Conservation (phyloP, 2,329 filamentous ascomycete species). For the Mariannaea sp. region DNA sequence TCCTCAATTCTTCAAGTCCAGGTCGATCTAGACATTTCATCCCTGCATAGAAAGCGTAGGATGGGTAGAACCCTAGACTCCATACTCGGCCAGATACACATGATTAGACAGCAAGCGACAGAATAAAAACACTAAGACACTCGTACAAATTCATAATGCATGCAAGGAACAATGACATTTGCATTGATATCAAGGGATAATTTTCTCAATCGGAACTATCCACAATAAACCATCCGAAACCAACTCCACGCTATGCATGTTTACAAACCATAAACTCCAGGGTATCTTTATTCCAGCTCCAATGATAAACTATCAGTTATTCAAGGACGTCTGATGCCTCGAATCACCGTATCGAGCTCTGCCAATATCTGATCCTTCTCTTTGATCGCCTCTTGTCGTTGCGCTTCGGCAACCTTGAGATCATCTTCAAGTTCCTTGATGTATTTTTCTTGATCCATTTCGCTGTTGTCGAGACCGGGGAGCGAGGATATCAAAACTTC, state of each 20-base stretch:
- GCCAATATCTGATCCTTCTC: constrained; percentile 66
- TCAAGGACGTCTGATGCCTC: constrained; percentile 63
- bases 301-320: background rate
- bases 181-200: too few species aligned
- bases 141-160: constrained; percentile 27
- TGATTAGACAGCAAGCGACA: background rate
- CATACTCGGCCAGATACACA: background rate
- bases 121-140: constrained; percentile 16
- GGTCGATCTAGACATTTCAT: constrained; percentile 17
- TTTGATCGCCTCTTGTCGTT: constrained; percentile 65
- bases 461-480: constrained; percentile 78
- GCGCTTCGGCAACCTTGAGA: constrained; percentile 64
- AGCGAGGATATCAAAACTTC: constrained; percentile 75
- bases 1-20: constrained; percentile 81
- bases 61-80: background rate
- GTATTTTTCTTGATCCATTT: constrained; percentile 73
- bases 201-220: too few species aligned
- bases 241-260: constrained; percentile 23
- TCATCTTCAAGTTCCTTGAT: constrained; percentile 70
- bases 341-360: constrained; percentile 65
- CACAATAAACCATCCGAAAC: background rate
- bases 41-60: background rate
- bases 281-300: background rate
- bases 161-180: constrained; percentile 22
- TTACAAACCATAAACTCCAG: constrained; percentile 5